Evolutionary conservation across 2,329 filamentous ascomycete genomes (phyloP), one percentile per base, ranked within the genome.

Genomic region (Alternaria hordeiaustralica): DNA sequence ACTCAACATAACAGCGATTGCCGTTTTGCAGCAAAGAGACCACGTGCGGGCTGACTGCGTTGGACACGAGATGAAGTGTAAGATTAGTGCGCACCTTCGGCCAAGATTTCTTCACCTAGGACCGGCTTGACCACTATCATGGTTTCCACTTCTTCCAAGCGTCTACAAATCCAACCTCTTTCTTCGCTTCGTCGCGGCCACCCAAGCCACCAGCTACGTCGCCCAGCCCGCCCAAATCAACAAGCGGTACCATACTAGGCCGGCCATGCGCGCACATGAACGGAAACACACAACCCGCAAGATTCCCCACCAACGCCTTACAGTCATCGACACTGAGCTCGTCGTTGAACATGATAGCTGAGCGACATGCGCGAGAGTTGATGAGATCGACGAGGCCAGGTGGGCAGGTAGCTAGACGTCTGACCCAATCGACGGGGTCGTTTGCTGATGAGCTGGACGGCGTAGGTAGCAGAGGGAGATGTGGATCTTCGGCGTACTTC

Each of bases 331-430:
- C 66, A 0, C 83, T 84, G 8, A 96, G 80, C 6, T 81, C 74
- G 72, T 96, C 93, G 70, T 95, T 95, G 80, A 96, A 96, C 92
- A 94, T 95, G 75, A 96, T 89, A 3, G 93, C 92, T 36, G 91
- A 92, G 57, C 92, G 85, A 73, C 92, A 96, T 1, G 92, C 88
- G 59, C 91, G 86, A 0, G 91, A 94, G 73, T 93, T 90, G 5
- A 95, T 81, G 74, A 95, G 80, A 28, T 96, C 92, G 5, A 96
- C 71, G 12, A 98, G 88, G 0, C 91, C 90, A 25, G 86, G 83
- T 0, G 95, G 94, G 70, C 92, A 96, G 3, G 85, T 85, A 28
- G 88, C 87, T 44, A 97, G 87, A 6, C 83, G 83, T 1, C 84
- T 80, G 1, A 91, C 81, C 90, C 91, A 94, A 12, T 65, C 46